Evolutionary conservation across 352 stramenopile species (phyloP).

Genomic region (Sclerospora graminicola): DNA sequence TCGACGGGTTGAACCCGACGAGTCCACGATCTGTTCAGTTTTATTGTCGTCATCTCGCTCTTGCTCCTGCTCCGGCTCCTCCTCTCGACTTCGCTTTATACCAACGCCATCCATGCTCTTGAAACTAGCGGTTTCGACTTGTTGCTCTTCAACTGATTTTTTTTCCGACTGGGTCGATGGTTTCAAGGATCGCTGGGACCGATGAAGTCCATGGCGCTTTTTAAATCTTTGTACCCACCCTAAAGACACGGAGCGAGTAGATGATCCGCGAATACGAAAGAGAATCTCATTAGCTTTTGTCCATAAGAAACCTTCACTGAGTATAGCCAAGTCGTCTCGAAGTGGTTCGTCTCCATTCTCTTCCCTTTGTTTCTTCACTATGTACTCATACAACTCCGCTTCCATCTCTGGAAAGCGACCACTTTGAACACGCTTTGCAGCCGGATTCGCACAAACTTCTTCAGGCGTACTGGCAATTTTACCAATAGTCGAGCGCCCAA

Average conservation of each 20-base stretch:
- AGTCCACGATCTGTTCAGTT: too few relatives aligned
- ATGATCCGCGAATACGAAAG: slow-evolving; percentile 4
- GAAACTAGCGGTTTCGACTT: background rate
- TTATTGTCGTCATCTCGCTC: slow-evolving; percentile 3
- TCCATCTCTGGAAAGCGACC: slow-evolving; percentile 31
- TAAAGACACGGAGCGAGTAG: slow-evolving; percentile 15
- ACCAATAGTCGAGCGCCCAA: slow-evolving; percentile 29
- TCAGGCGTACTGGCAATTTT: slow-evolving; percentile 21
- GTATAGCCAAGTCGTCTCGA: slow-evolving; percentile 2
- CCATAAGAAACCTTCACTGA: slow-evolving; percentile 21
- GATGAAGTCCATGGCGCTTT: slow-evolving; percentile 25
- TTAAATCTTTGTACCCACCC: slow-evolving; percentile 32
- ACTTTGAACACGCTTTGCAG: slow-evolving; percentile 22
- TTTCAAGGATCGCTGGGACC: slow-evolving; percentile 7
- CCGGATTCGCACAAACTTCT: slow-evolving; percentile 19
- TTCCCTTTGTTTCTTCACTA: slow-evolving; percentile 7
- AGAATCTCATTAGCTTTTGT: slow-evolving; percentile 31
- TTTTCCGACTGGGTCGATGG: background rate
- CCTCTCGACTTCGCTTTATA: slow-evolving; percentile 1
- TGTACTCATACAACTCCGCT: slow-evolving; percentile 10
- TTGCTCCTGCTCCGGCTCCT: background rate
- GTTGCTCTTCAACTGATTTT: background rate
- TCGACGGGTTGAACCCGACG: too few relatives aligned
- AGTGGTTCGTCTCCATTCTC: background rate
- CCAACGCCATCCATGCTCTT: background rate